Conservation (phyloP, 1,284 basidiomycete species). For the Boletus sp. region DNA sequence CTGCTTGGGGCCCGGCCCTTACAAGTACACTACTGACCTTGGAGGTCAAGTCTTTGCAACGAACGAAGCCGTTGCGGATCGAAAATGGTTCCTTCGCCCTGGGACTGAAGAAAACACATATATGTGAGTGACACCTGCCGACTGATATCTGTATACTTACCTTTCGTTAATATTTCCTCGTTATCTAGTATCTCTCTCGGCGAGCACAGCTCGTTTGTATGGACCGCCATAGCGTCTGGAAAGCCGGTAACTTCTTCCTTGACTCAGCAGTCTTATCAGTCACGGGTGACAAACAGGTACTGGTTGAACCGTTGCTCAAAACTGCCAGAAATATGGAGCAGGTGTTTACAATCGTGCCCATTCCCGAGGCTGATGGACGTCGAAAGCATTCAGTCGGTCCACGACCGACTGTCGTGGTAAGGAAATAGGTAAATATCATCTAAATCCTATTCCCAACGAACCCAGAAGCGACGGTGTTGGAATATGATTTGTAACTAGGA, state of each 20-base stretch:
- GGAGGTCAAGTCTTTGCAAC: neutral
- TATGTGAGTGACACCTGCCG: neutral
- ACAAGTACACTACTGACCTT: neutral
- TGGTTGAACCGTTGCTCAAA: neutral
- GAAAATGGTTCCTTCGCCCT: neutral
- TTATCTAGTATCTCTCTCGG: neutral
- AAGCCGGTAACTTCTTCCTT: neutral
- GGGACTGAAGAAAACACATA: neutral
- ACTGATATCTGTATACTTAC: neutral
- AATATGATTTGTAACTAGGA: no score
- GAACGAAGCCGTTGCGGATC: neutral
- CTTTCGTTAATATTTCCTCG: no score
- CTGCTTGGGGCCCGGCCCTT: neutral
- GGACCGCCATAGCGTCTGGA: neutral
- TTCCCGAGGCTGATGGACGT: neutral
- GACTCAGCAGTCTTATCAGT: neutral
- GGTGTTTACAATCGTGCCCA: neutral
- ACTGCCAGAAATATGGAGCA: neutral
- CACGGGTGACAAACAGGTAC: neutral
- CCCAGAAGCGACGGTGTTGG: no score
- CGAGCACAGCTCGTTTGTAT: neutral
- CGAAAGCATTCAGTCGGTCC: neutral
- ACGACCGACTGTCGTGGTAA: no score
- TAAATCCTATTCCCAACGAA: no score
- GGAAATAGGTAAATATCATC: no score